These are phyloP conservation scores for Planoprotostelium fungivorum DNA, from an alignment of 78 protist genomes.

Conservation along the genomic window DNA sequence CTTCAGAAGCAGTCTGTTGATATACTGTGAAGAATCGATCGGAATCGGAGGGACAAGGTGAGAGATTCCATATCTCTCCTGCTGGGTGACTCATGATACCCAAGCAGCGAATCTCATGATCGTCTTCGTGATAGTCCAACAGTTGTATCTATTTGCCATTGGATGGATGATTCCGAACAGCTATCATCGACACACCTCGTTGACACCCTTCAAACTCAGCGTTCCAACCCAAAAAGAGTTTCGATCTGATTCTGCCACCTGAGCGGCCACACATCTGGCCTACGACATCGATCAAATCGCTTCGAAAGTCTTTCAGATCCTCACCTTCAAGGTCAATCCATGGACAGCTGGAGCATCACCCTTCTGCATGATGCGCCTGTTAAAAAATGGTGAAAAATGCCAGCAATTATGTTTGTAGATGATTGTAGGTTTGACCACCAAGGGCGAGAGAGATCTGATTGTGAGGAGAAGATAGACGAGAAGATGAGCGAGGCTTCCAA, in stretches of 20 bases:
- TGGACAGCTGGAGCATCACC: neutral
- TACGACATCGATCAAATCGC: neutral
- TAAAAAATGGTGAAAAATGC: too few relatives aligned
- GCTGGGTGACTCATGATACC: constrained; percentile 37
- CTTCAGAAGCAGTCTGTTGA: constrained; percentile 10
- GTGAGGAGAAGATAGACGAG: too few relatives aligned
- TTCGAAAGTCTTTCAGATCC: neutral
- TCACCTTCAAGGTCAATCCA: neutral
- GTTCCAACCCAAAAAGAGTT: constrained; percentile 58
- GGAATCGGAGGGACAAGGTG: constrained; percentile 43
- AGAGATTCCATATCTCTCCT: constrained; percentile 46
- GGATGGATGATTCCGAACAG: neutral
- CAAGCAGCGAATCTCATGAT: neutral
- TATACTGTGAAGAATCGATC: constrained; percentile 42
- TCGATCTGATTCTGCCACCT: constrained; percentile 21
- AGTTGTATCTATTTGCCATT: neutral
- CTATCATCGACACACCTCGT: constrained; percentile 17
- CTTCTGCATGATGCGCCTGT: too few relatives aligned
- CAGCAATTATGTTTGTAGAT: too few relatives aligned
- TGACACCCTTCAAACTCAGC: constrained; percentile 27
- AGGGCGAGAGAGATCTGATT: too few relatives aligned
- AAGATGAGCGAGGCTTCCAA: too few relatives aligned
- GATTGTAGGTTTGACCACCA: too few relatives aligned
- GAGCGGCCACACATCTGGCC: neutral
- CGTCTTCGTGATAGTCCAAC: neutral